Evolutionary conservation across 106 monocot species (phyloP), one percentile per base, ranked within the genome.

Genomic region (Posidonia australis): DNA sequence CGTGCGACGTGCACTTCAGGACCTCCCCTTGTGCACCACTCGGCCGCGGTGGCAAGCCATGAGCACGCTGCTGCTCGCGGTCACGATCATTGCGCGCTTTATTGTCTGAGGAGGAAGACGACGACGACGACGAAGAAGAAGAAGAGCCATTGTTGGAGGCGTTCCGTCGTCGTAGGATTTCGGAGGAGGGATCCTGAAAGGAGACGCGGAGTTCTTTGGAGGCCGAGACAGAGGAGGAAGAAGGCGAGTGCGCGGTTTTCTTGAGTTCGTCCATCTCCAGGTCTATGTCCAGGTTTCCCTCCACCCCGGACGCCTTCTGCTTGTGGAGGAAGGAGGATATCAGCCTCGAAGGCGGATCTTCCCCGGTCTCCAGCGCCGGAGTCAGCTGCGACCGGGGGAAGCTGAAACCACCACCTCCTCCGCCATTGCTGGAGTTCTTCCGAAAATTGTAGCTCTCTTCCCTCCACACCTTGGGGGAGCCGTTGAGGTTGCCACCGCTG

Each of bases 201-300:
- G 79, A 82, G 25, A 87, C 82, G 28, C 84, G 76, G 60, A 77
- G 74, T n/a, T 87, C 84, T 60, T 65, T 73, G 14, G 92, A 84
- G 13, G 22, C 58, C 13, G 26, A 41, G 32, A 45, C 31, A 5
- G 69, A 24, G 19, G 28, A 5, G 25, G 54, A 11, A 17, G 22
- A 11, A 17, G 22, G 16, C 13, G 25, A 16, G 7, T 59, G 21
- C 30, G 19, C 6, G 10, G 47, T 53, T 23, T 58, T 78, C 66
- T 59, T 79, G n/a, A 85, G 70, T 57, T 78, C 78, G 28, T 82
- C 71, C 82, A 82, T 82, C 64, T 87, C 88, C 27, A 86, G 60
- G 43, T 90, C 86, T 65, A 80, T 29, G 44, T 83, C 83, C 26
- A 86, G 69, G 3, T 82, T 21, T 60, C 79, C 66, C 46, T 77